Evolutionary conservation across 495 filamentous ascomycete genomes (phyloP).

Genomic region (Achaetomiella virescens): DNA sequence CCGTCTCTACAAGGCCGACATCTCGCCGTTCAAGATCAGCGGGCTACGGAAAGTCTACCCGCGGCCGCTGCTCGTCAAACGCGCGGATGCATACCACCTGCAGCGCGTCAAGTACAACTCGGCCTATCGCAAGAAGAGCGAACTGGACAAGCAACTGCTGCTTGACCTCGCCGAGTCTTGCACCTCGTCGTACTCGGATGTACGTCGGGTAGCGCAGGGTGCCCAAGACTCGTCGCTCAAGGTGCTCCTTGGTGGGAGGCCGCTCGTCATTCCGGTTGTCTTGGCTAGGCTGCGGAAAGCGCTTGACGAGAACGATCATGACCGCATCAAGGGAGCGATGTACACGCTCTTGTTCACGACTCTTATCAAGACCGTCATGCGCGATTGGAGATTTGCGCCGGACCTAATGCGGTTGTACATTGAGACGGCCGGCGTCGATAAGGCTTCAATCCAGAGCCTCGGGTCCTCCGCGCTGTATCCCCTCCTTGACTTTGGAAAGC

Average conservation of each 20-base stretch:
- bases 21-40: constrained; percentile 86
- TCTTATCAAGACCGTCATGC: constrained; percentile 76
- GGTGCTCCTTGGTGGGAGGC: constrained; percentile 74
- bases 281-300: constrained; percentile 72
- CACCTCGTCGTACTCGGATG: constrained; percentile 92
- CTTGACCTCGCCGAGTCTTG: constrained; percentile 85
- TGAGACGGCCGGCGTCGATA: constrained; percentile 80
- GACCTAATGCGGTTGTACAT: constrained; percentile 82
- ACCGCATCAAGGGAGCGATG: constrained; percentile 88
- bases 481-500: constrained; percentile 84
- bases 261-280: constrained; percentile 81
- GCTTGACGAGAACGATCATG: constrained; percentile 74
- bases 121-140: constrained; percentile 72
- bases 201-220: constrained; percentile 84
- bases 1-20: constrained; percentile 75
- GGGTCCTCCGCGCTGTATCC: constrained; percentile 74
- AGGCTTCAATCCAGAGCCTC: constrained; percentile 86
- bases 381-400: constrained; percentile 90
- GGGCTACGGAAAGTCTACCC: constrained; percentile 91
- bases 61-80: constrained; percentile 75
- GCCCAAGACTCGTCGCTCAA: constrained; percentile 94
- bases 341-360: constrained; percentile 85
- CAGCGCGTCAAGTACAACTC: constrained; percentile 91
- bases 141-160: constrained; percentile 75
- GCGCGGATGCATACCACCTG: constrained; percentile 90